Base-by-base conservation (phyloP, 352 stramenopile genomes). In the Globisporangium abappressorium region DNA sequence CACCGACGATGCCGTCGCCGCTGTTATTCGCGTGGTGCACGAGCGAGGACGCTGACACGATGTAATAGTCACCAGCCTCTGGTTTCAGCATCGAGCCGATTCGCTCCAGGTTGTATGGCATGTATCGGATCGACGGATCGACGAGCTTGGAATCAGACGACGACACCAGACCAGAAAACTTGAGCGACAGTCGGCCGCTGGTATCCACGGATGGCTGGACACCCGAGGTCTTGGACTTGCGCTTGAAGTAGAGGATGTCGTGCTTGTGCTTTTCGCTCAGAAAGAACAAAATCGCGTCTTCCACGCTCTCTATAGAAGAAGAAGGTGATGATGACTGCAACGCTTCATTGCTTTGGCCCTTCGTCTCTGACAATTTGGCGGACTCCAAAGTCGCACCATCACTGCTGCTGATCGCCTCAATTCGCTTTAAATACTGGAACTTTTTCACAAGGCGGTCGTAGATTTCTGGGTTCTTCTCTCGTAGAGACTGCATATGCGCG, bases 261-360 rank as follows among this genome's bases (percentile, higher is more conserved):
- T 75, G 77, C n/a, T 72, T 80, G 71, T 91, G 82, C 62, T 90
- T 93, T 49, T 85, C 78, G 22, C 79, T 68, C 63, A 93, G 55
- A 51, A 93, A 93, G 57, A 88, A 89, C 38, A 93, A 43, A 12
- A 93, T 80, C 0, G 85, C 82, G 33, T 91, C 83, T 68, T 93
- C 85, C 30, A 65, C 56, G 33, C 20, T 61, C n/a, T 61, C 56
- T 5, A 61, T 36, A 18, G 55, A 11, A 33, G 20, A 12, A 15
- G 20, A 26, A 22, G 56, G 36, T 41, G 28, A 30, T 15, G 14
- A 15, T 18, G 54, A 7, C 26, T 3, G 8, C 14, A 33, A 20
- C 11, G 26, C 8, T 5, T 28, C 56, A 14, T 47, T 20, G 33
- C 56, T 33, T 3, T 60, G 24, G 12, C n/a, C 26, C 28, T 33